Evolutionary conservation across 768 basidiomycete genomes (phyloP).

Genomic region (Mycena rebaudengoi): DNA sequence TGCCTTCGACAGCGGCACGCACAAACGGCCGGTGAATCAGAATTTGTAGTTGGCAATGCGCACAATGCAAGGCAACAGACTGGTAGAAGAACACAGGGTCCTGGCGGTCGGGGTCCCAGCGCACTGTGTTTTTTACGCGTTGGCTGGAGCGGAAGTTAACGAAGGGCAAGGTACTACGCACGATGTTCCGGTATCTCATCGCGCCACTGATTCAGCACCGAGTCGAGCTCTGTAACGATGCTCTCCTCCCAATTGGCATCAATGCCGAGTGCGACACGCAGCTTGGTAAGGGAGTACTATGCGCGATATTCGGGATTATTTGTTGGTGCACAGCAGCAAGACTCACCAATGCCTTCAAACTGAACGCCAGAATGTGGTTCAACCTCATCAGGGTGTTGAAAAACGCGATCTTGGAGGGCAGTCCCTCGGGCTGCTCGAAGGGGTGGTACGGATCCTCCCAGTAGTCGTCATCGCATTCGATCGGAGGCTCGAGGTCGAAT

Average conservation of each 20-base stretch:
- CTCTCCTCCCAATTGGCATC: constrained; percentile 67
- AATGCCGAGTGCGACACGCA: constrained; percentile 58
- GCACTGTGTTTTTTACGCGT: constrained; percentile 47
- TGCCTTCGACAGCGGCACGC: too few species aligned
- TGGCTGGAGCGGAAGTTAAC: not conserved
- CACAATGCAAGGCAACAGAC: constrained; percentile 60
- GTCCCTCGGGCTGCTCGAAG: constrained; percentile 56
- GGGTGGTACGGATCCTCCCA: constrained; percentile 30
- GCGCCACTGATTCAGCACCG: constrained; percentile 80
- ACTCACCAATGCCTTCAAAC: too few species aligned
- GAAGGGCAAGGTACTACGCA: not conserved
- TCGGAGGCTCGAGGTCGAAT: constrained; percentile 55
- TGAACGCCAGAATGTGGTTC: constrained; percentile 43
- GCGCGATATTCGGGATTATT: not conserved
- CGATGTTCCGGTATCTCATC: constrained; percentile 62
- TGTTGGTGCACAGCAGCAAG: too few species aligned
- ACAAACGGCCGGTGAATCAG: constrained; percentile 82
- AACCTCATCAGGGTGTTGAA: constrained; percentile 54
- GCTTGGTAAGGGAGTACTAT: constrained; percentile 76
- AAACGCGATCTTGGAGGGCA: constrained; percentile 47
- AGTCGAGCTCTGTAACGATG: constrained; percentile 78
- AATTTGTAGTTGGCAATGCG: constrained; percentile 67
- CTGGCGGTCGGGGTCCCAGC: constrained; percentile 50
- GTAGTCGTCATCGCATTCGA: constrained; percentile 39
- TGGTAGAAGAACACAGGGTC: constrained; percentile 57